Base-by-base conservation (phyloP, 768 basidiomycete species). In the Suillus luteus region DNA sequence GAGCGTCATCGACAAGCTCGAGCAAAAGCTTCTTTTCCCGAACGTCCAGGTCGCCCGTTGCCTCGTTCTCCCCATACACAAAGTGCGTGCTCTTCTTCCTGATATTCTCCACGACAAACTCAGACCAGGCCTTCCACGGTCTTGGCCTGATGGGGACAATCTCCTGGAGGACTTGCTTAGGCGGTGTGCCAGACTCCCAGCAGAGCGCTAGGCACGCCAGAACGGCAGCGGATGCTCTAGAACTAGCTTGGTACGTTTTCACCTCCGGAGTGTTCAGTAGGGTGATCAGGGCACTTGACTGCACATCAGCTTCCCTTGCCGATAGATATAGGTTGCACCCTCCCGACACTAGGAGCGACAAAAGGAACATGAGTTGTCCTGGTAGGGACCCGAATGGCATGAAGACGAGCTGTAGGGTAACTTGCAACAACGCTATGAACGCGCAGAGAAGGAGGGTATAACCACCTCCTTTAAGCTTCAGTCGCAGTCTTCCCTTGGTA, bases 351-450 rank as follows among this genome's bases (percentile, higher is more conserved):
- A 63, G 66, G 15, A 78, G 70, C 1, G 75, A 72, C 17, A 64
- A 58, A 27, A 78, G 62, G 59, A 78, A 77, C 73, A 78, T 69
- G 63, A 76, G 55, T 60, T 78, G 77, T 9, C 77, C 76, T 14
- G 77, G 72, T 11, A 75, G 68, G 1, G 61, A 61, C 12, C 71
- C 72, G 62, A 74, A 76, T 2, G 77, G 75, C 31, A 77, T 68
- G 40, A 77, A 68, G 48, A 77, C 48, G 17, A 77, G 68, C 40
- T 77, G 77, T 9, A 62, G 35, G n/a, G 77, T 33, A 68, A 68
- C 74, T 44, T 77, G 73, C 40, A 4, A 41, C 7, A 27, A 31
- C 6, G 27, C 57, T 19, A 58, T 27, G 17, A 31, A 41, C 2
- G 27, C 57, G 17, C 57, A 41, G 14, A 40, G 17, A 58, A 41